Percentiles rank a stretch among this genome's conserved stretches.
Conservation (phyloP, 495 filamentous ascomycete species). For the Penicillium argentinense region DNA sequence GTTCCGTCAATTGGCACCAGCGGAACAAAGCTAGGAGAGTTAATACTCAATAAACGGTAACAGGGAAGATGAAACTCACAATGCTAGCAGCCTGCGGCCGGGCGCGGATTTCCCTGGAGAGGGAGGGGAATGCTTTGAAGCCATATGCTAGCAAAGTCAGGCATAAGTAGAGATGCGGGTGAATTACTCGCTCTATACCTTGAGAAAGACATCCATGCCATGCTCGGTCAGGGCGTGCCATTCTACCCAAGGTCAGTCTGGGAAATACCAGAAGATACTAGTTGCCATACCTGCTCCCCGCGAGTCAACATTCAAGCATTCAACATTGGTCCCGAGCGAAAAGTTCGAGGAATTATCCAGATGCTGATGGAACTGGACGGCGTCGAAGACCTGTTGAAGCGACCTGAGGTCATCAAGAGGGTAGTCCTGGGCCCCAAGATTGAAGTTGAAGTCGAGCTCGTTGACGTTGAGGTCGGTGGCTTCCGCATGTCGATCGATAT, state of each 20-base stretch:
- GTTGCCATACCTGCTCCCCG: slow-evolving; percentile 5
- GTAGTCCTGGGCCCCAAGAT: slow-evolving; percentile 2
- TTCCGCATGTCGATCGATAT: slow-evolving; percentile 10
- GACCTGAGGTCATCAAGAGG: slow-evolving; percentile 9
- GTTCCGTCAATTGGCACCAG: slow-evolving; percentile 8
- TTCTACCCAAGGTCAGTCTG: not conserved
- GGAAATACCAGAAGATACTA: not conserved
- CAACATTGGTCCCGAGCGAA: slow-evolving; percentile 1
- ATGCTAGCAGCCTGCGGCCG: slow-evolving; percentile 5
- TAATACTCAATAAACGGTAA: not conserved
- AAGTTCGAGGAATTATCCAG: slow-evolving; percentile 7
- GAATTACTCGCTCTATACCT: not conserved
- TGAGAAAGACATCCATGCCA: not conserved
- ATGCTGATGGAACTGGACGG: slow-evolving; percentile 11
- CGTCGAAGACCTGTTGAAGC: slow-evolving; percentile 15
- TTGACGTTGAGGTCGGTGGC: slow-evolving; percentile 5
- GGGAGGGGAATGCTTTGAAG: not conserved
- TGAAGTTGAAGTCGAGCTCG: slow-evolving; percentile 12
- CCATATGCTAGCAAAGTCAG: not conserved
- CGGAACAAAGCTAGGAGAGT: slow-evolving; percentile 6
- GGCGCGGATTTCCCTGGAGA: not conserved
- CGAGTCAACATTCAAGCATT: slow-evolving; percentile 5
- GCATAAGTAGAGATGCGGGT: no score
- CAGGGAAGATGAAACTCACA: not conserved
- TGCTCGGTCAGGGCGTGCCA: not conserved